Base-by-base conservation (phyloP, 225 moss, liverwort and hornwort species). In the Straminergon stramineum region DNA sequence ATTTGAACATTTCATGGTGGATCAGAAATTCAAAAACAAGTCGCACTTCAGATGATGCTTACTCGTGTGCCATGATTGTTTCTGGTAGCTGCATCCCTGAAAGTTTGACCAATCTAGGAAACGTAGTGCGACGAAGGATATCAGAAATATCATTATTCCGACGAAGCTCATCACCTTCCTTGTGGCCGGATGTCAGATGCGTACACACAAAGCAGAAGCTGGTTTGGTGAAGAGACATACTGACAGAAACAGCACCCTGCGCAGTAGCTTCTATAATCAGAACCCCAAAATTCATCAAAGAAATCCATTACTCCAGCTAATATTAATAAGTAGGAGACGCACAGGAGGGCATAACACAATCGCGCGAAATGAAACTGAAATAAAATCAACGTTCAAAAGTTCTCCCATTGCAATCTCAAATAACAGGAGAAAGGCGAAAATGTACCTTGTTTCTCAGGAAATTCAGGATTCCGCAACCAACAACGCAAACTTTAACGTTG, bases 181-280 rank as follows among this genome's bases (percentile, higher is more conserved):
- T 97, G 87, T 95, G 90, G 64, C 99, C 99, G 48, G 96, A 99
- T 87, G 96, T 95, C 83, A 97, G 91, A 92, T 99, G 99, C 43
- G 96, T 94, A 91, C 96, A 97, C 48, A 91, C 94, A 91, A 99
- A 96, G 91, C 96, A 99, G 88, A 97, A 96, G 82, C 97, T 97
- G 62, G 99, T 99, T 91, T 99, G 99, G 75, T 96, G 95, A 81
- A 99, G 92, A 84, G 90, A 96, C 97, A 97, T 94, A 91, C 99
- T 99, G 73, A 99, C 94, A 84, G 97, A 96, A 70, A 99, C 92
- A 66, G 96, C 95, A 90, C 97, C 99, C 96, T 98, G 96, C 87
- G 82, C 17, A 75, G 45, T 61, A 84, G 56, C n/a, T 87, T 87
- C 57, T 45, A 79, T 64, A n/a, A 39, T 89, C 79, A 89, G 83